Conservation (phyloP, 345 rosid species). For the Punica granatum region DNA sequence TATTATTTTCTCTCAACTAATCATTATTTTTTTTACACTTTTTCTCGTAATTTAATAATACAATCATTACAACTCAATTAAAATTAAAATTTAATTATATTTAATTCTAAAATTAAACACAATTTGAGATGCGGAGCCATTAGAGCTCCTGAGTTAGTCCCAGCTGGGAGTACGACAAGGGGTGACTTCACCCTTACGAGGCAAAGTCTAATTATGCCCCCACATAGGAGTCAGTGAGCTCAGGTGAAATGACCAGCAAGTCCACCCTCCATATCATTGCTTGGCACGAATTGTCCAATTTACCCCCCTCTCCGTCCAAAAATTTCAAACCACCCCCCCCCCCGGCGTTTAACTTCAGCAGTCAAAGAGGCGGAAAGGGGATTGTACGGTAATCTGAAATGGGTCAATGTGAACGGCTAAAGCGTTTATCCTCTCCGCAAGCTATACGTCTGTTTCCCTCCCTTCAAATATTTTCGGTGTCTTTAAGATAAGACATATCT, state of each 20-base stretch:
- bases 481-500: neutral
- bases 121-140: no score
- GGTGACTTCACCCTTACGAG: neutral
- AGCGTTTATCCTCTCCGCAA: neutral
- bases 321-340: neutral
- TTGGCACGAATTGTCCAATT: conserved; percentile 1
- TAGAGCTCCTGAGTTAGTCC: neutral
- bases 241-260: neutral
- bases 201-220: neutral
- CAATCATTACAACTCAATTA: no score
- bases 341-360: no score
- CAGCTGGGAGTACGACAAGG: neutral
- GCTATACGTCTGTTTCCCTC: neutral
- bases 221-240: neutral
- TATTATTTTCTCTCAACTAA: no score
- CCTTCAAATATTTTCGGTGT: neutral
- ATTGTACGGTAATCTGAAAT: neutral
- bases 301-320: conserved; percentile 14
- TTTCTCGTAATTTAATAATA: no score
- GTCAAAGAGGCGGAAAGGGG: neutral
- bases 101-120: no score
- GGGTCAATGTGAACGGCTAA: neutral
- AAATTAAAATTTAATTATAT: no score
- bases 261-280: neutral
- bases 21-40: no score